A percentile compares a stretch with the other conserved stretches of the same genome.
Conservation (phyloP, 257 asterid genomes). For the Ajuga chamaepitys region DNA sequence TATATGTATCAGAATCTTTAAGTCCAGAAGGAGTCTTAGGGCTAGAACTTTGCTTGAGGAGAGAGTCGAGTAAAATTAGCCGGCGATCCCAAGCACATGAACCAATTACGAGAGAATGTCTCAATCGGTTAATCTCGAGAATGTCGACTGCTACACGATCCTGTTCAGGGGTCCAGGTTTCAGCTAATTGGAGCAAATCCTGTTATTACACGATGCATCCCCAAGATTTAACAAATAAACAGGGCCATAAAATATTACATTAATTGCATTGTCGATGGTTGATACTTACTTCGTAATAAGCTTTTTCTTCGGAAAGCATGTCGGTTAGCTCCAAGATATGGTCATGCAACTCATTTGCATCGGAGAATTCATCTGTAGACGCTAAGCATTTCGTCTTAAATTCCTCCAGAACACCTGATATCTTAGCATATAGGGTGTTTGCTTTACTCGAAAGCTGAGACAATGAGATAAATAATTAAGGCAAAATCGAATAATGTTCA, state of each 20-base stretch:
- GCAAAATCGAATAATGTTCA: background rate
- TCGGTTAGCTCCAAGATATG: slow-evolving; percentile 46
- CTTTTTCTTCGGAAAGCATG: slow-evolving; percentile 48
- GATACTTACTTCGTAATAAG: slow-evolving; percentile 48
- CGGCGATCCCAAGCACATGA: slow-evolving; percentile 75
- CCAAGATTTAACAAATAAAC: too few relatives aligned
- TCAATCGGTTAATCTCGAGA: slow-evolving; percentile 68
- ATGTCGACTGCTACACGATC: slow-evolving; percentile 43
- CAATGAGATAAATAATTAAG: slow-evolving; percentile 12
- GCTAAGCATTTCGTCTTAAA: slow-evolving; percentile 41
- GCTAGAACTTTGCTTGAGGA: slow-evolving; percentile 37
- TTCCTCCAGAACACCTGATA: slow-evolving; percentile 48
- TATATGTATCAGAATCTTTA: slow-evolving; percentile 28
- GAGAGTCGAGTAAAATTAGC: slow-evolving; percentile 46
- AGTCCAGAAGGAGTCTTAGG: slow-evolving; percentile 26
- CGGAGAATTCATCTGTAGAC: slow-evolving; percentile 40
- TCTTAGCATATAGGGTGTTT: slow-evolving; percentile 54
- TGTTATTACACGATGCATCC: slow-evolving; percentile 14
- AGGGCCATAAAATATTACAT: too few relatives aligned
- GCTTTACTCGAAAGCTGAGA: slow-evolving; percentile 67
- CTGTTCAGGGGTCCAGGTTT: slow-evolving; percentile 17
- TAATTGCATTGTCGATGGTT: too few relatives aligned
- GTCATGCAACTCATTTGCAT: slow-evolving; percentile 41
- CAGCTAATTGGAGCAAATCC: slow-evolving; percentile 49
- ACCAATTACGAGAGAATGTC: slow-evolving; percentile 59